These are phyloP conservation scores for Persicaria maculosa DNA, from an alignment of 148 eudicot species.

Conservation along the genomic window DNA sequence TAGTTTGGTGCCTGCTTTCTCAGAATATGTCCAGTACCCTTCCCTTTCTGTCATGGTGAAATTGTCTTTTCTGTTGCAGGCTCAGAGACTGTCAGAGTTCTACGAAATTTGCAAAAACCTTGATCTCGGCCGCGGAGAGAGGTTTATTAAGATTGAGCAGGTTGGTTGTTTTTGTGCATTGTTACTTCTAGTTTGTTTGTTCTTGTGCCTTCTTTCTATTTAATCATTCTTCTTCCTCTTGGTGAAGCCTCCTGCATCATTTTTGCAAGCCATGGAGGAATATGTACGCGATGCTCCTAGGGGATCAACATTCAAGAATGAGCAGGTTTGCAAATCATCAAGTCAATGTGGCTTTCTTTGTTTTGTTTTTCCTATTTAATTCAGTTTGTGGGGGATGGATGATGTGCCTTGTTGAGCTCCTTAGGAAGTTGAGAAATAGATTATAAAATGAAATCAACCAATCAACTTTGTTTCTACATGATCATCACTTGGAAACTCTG, in stretches of 20 bases:
- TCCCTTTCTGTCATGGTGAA: neutral
- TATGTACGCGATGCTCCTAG: conserved; percentile 90
- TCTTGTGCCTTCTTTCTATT: neutral
- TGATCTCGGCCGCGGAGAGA: conserved; percentile 84
- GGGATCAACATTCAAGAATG: conserved; percentile 63
- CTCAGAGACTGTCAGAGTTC: conserved; percentile 89
- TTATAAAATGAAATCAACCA: neutral
- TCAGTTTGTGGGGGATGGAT: neutral
- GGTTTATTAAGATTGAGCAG: conserved; percentile 86
- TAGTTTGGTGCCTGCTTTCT: neutral
- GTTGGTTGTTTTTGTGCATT: conserved; percentile 18
- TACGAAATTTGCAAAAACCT: conserved; percentile 87
- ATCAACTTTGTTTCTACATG: neutral
- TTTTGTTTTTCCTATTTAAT: neutral
- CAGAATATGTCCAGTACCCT: neutral
- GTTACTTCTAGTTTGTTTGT: neutral
- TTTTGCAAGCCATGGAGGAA: conserved; percentile 98
- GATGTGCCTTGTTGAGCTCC: neutral
- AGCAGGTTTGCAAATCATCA: conserved; percentile 40
- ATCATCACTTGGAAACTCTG: neutral
- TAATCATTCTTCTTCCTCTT: conserved; percentile 8
- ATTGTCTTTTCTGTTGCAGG: conserved; percentile 35
- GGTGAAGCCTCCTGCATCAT: conserved; percentile 89
- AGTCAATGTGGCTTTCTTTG: neutral
- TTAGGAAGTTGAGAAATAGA: neutral